phyloP scores from a whole-genome alignment of 257 asterid genomes.

The Jasminum sambac region DNA sequence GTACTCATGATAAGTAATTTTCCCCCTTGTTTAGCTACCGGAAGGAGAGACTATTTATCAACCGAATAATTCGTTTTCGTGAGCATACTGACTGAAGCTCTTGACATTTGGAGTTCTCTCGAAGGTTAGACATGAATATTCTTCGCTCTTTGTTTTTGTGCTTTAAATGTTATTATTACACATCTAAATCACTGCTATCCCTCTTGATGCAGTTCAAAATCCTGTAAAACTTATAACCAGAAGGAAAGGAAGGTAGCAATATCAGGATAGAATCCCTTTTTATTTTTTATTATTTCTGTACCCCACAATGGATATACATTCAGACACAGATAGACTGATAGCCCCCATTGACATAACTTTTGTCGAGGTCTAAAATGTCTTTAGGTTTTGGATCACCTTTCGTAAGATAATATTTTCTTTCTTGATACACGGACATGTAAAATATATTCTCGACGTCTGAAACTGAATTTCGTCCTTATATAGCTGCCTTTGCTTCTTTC shows the following conservation, averaged over 20 bases:
- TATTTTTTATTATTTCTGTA: background rate
- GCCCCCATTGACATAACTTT: background rate
- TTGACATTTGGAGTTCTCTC: background rate
- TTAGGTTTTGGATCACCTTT: background rate
- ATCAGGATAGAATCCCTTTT: background rate
- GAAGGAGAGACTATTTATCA: constrained; percentile 69
- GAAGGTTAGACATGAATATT: constrained; percentile 32
- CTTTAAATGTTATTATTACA: background rate
- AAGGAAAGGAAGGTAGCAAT: background rate
- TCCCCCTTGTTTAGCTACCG: constrained; percentile 47
- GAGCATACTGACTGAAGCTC: constrained; percentile 71
- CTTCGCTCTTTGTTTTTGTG: background rate
- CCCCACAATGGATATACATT: background rate
- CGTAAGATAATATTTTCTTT: background rate
- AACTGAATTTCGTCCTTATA: no score
- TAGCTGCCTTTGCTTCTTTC: no score
- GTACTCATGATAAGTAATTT: background rate
- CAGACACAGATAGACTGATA: background rate
- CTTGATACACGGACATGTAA: background rate
- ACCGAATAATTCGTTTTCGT: constrained; percentile 60
- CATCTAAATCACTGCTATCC: background rate
- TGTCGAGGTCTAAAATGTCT: background rate
- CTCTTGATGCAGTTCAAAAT: background rate
- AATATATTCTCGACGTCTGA: background rate
- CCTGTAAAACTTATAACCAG: background rate